Conservation (phyloP, 306 rosid genomes). For the Oemleria cerasiformis region DNA sequence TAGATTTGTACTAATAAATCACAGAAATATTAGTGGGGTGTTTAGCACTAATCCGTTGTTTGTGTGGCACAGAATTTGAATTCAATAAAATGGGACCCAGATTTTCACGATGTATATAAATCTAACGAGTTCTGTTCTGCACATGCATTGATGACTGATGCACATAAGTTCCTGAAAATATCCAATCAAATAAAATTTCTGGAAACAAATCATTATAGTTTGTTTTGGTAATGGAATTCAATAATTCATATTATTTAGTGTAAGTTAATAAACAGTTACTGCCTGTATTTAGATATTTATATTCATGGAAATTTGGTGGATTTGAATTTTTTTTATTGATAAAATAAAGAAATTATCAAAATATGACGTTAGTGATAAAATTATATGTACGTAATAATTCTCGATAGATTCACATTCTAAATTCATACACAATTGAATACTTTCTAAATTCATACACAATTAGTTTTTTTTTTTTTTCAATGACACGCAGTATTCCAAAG, state of each 20-base stretch:
- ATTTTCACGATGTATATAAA: not conserved
- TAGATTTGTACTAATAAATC: slow-evolving; percentile 13
- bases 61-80: slow-evolving; percentile 14
- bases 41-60: not conserved
- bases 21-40: not conserved
- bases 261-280: too few species aligned
- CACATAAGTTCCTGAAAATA: not conserved
- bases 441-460: too few species aligned
- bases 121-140: not conserved
- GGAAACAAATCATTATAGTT: slow-evolving; percentile 11
- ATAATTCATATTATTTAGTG: not conserved
- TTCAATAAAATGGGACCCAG: slow-evolving; percentile 25
- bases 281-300: too few species aligned
- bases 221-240: slow-evolving; percentile 14
- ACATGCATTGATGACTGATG: not conserved
- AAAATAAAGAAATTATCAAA: too few species aligned
- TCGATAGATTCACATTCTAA: not conserved
- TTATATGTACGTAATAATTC: too few species aligned
- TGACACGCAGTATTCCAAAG: too few species aligned
- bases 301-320: too few species aligned
- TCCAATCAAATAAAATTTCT: slow-evolving; percentile 6
- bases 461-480: too few species aligned
- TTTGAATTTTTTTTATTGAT: too few species aligned
- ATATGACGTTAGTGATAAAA: too few species aligned
- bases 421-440: not conserved